Evolutionary conservation across 176 grass and related monocot genomes (phyloP), one percentile per base, ranked within the genome.

Genomic region (Triticum timopheevii): DNA sequence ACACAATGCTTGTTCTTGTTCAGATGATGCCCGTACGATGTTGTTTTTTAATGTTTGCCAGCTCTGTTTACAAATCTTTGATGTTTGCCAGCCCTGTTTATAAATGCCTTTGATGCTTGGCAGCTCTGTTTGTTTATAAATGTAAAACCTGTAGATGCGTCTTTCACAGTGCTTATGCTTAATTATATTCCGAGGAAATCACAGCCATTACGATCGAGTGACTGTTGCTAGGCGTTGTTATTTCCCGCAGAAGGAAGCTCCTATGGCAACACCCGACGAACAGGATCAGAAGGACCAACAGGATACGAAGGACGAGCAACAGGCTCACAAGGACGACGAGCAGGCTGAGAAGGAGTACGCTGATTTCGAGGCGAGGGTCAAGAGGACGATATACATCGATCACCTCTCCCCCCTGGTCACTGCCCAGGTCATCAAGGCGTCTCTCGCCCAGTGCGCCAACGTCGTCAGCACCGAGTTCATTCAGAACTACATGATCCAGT

Each of bases 371-470:
- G 61, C 76, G 44, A 95, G 87, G 74, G 74, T 95, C 30, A 89
- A 63, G 78, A 87, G 63, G 47, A 93, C 84, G 6, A 81, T 95
- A 70, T 93, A 89, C 42, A 52, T 93, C 2, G 86, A 95, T 4
- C 90, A 87, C 4, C 94, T 95, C 73, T 91, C 91, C 58, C 87
- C 78, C 66, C 66, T 88, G 65, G 87, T 95, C 25, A 93, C 89
- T 2, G 24, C 11, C 22, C 4, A 69, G 24, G 84, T 93, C 27
- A 89, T 90, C 30, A 89, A 91, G 89, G 85, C 89, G 61, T 89
- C 94, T 1, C 82, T 95, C 70, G 87, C 73, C 9, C 94, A 93
- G 44, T 95, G 87, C 44, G 89, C 83, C 33, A 87, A 81, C 36
- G 89, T 89, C 20, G 84, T 78, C 35, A 87, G 22, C 30, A 79